Conservation (phyloP, 352 stramenopile species). For the Peronospora farinosa region DNA sequence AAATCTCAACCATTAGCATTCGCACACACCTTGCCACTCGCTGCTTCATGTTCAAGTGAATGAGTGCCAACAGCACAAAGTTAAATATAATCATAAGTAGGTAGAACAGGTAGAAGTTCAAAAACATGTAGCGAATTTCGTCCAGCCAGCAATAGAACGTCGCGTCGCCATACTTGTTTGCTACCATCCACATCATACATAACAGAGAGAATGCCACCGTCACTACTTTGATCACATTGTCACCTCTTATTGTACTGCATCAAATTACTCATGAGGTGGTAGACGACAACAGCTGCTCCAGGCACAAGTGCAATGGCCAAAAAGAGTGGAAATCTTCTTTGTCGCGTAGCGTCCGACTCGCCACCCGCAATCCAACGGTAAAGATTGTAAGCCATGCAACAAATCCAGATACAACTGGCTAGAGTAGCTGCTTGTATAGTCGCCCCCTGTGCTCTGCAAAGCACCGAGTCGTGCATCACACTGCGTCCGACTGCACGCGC, state of each 20-base stretch:
- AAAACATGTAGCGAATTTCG: constrained; percentile 56
- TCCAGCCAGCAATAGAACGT: constrained; percentile 82
- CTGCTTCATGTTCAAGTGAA: constrained; percentile 62
- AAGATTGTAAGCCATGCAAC: constrained; percentile 75
- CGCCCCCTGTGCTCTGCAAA: constrained; percentile 52
- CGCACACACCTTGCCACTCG: constrained; percentile 39
- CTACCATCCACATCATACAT: constrained; percentile 17
- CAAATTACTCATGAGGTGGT: constrained; percentile 44
- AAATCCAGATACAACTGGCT: constrained; percentile 63
- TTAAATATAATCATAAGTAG: constrained; percentile 65
- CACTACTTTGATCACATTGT: neutral
- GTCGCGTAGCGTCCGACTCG: constrained; percentile 60
- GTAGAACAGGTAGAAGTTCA: constrained; percentile 78
- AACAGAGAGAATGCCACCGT: neutral
- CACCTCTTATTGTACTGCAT: neutral
- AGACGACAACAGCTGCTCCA: constrained; percentile 41
- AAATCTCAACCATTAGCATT: neutral
- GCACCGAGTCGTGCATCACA: constrained; percentile 31
- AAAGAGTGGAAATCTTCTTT: constrained; percentile 51
- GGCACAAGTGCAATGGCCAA: constrained; percentile 49
- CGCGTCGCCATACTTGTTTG: constrained; percentile 59
- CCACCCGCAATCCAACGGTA: constrained; percentile 74
- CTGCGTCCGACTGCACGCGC: constrained; percentile 50
- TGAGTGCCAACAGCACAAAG: constrained; percentile 52
- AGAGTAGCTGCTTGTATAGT: constrained; percentile 53